Evolutionary conservation across 192 early-diverging fungal genomes (phyloP).

Genomic region (Funneliformis mosseae): DNA sequence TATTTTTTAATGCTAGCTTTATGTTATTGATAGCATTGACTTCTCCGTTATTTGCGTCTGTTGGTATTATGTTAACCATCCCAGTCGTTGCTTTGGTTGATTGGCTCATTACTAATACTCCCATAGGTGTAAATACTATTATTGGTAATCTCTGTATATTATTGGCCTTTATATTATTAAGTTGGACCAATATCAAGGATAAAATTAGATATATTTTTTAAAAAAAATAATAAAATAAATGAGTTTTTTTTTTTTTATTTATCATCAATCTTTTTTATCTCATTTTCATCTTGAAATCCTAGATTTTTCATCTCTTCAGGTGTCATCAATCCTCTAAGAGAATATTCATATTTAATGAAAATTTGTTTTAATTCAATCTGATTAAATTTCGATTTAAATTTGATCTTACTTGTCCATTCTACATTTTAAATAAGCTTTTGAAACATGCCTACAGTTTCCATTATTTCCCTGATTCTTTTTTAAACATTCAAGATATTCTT

Average conservation of each 20-base stretch:
- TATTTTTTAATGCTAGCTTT: constrained; percentile 77
- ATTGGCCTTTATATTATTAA: constrained; percentile 17
- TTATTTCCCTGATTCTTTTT: constrained; percentile 70
- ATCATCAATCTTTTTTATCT: constrained; percentile 24
- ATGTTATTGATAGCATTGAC: constrained; percentile 78
- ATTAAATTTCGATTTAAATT: constrained; percentile 4
- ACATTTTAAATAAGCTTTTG: constrained; percentile 83
- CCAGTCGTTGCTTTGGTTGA: constrained; percentile 60
- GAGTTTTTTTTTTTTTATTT: not conserved
- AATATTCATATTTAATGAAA: not conserved
- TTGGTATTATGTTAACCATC: constrained; percentile 82
- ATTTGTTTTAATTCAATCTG: not conserved
- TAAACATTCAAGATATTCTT: constrained; percentile 78
- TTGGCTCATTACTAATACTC: not conserved
- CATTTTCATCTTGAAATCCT: constrained; percentile 60
- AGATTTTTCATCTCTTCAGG: constrained; percentile 68
- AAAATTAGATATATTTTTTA: not conserved
- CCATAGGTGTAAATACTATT: not conserved
- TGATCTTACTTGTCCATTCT: constrained; percentile 85
- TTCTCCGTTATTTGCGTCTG: constrained; percentile 70
- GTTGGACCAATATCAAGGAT: not conserved
- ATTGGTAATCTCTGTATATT: constrained; percentile 29
- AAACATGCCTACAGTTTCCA: constrained; percentile 68
- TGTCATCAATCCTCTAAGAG: constrained; percentile 64
- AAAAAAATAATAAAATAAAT: not conserved